Evolutionary conservation across 2,329 filamentous ascomycete species (phyloP), one percentile per base, ranked within the genome.

Genomic region (Sarocladium oryzae): DNA sequence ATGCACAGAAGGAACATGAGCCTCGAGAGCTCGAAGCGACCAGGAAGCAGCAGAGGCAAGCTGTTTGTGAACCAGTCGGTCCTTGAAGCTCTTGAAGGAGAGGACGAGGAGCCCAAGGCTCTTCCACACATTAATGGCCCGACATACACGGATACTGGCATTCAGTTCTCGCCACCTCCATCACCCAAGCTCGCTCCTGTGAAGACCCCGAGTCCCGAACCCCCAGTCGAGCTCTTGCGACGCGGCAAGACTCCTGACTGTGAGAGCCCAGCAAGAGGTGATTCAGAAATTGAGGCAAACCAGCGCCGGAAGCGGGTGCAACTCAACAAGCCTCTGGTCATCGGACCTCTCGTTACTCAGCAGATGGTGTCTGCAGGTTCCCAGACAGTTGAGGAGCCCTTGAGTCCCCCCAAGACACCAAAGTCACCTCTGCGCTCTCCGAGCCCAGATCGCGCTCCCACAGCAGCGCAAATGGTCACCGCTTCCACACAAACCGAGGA

Each of bases 141-240:
- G 33, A 69, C 75, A 53, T 95, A 93, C 70, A 78, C 80, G 35
- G 88, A 95, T 61, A 79, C 78, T n/a, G 88, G 84, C 3, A 77
- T 89, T 28, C 91, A 96, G 65, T 93, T 81, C 61, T 93, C 89
- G 30, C 90, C 89, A 41, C 89, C 89, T 2, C 77, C 85, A 2
- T 95, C 89, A 2, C 89, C 89, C 1, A 75, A 73, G 58, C 52
- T 75, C 4, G 54, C 62, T 9, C 65, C 73, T 1, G 58, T 57
- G 46, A 71, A 73, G 57, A 63, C 70, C 15, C 58, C 69, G 15
- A 70, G 69, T 1, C 69, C 72, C 2, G 75, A 79, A 52, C 72
- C 72, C 5, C 26, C 28, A 33, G 16, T 33, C 18, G 43, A 48
- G 16, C 43, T 23, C 6, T 26, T 48, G 28, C 43, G 43, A 26